Evolutionary conservation across 495 filamentous ascomycete species (phyloP).

Genomic region (Talaromyces adpressus): DNA sequence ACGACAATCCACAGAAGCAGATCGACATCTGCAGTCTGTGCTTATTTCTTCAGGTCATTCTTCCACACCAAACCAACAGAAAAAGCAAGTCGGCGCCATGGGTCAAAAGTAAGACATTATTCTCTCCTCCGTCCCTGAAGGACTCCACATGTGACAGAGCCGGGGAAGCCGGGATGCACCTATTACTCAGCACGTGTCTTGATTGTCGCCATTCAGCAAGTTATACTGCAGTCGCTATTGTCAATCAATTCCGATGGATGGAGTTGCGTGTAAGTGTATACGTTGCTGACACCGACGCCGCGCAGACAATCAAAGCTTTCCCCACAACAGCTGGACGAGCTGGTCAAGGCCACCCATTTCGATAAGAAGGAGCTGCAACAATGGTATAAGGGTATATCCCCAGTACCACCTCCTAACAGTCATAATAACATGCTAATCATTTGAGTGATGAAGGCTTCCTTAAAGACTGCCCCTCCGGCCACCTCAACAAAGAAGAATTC

Average conservation of each 20-base stretch:
- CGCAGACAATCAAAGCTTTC: constrained; percentile 88
- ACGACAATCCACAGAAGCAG: not conserved
- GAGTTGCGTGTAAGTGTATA: not conserved
- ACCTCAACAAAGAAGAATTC: constrained; percentile 95
- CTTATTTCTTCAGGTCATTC: not conserved
- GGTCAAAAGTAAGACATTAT: constrained; percentile 7
- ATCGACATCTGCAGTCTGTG: not conserved
- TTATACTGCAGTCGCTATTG: no score
- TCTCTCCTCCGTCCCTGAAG: not conserved
- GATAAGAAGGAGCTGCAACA: constrained; percentile 99
- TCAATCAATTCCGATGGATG: not conserved
- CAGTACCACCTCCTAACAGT: constrained; percentile 20
- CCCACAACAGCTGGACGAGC: constrained; percentile 85
- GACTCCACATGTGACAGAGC: not conserved
- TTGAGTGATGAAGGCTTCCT: constrained; percentile 65
- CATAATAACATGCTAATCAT: not conserved
- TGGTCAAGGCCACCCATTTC: constrained; percentile 94
- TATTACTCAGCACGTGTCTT: not conserved
- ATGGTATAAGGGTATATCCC: constrained; percentile 91
- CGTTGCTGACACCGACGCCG: not conserved
- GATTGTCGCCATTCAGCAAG: not conserved
- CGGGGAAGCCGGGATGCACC: not conserved
- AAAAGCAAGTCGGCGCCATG: not conserved
- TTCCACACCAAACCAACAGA: not conserved
- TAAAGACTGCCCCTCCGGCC: constrained; percentile 95